Evolutionary conservation across 495 filamentous ascomycete genomes (phyloP).

Genomic region (Penicillium pancosmium): DNA sequence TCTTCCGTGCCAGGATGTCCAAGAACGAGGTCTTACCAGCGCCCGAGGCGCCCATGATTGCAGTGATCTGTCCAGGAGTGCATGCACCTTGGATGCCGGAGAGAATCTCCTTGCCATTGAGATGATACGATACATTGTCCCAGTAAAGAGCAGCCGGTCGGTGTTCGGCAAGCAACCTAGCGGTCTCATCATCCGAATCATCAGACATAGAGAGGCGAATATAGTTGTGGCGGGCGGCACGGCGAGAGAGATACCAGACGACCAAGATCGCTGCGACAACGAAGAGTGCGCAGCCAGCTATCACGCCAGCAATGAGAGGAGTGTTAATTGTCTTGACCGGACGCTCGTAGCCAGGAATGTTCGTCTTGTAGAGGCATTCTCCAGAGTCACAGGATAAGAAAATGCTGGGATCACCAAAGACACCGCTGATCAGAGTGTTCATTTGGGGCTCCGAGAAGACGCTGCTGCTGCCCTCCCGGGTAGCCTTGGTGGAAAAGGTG

Average conservation of each 20-base stretch:
- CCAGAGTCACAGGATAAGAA: constrained; percentile 79
- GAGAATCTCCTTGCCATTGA: constrained; percentile 88
- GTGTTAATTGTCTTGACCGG: constrained; percentile 96
- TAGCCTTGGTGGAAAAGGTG: constrained; percentile 71
- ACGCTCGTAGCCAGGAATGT: constrained; percentile 86
- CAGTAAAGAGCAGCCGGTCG: constrained; percentile 89
- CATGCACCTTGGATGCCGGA: constrained; percentile 79
- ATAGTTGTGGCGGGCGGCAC: constrained; percentile 63
- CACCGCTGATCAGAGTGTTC: constrained; percentile 80
- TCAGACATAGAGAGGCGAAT: constrained; percentile 77
- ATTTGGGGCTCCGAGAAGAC: constrained; percentile 85
- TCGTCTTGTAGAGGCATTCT: constrained; percentile 89
- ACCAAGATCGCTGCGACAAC: constrained; percentile 79
- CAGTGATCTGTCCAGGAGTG: constrained; percentile 86
- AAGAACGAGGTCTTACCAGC: constrained; percentile 98
- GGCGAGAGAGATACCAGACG: constrained; percentile 87
- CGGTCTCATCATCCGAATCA: constrained; percentile 86
- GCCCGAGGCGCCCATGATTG: constrained; percentile 97
- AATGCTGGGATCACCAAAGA: constrained; percentile 93
- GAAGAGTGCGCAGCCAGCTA: constrained; percentile 85
- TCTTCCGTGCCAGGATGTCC: constrained; percentile 96
- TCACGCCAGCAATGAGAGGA: constrained; percentile 90
- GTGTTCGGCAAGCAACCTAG: constrained; percentile 85
- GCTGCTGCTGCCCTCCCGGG: constrained; percentile 63
- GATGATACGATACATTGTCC: constrained; percentile 80